Conservation (phyloP, 1,284 basidiomycete species). For the Sphaerobolus stellatus region DNA sequence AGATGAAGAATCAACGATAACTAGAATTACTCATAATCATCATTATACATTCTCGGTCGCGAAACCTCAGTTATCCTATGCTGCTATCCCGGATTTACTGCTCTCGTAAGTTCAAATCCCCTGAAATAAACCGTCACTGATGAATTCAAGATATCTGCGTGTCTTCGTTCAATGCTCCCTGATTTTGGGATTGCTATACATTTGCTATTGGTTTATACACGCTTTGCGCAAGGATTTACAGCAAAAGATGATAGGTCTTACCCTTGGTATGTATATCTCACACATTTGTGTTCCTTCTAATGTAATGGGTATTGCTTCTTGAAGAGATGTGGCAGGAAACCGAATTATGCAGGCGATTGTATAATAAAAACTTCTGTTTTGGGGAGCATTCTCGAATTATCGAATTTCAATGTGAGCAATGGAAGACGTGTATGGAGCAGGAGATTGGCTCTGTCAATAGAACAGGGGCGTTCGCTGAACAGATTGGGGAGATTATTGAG, state of each 20-base stretch:
- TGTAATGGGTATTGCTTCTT: conserved; percentile 16
- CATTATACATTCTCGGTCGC: conserved; percentile 81
- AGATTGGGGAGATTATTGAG: conserved; percentile 94
- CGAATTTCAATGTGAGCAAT: conserved; percentile 77
- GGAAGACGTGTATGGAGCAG: conserved; percentile 96
- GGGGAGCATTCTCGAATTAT: conserved; percentile 77
- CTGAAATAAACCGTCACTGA: too few species aligned
- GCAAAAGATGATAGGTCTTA: conserved; percentile 85
- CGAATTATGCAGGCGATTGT: conserved; percentile 74
- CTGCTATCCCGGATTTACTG: conserved; percentile 70
- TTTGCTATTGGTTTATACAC: conserved; percentile 81
- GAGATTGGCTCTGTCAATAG: conserved; percentile 89
- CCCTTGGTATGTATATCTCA: conserved; percentile 61
- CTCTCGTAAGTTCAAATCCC: conserved; percentile 69
- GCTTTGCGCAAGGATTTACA: conserved; percentile 91
- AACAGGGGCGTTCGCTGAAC: conserved; percentile 88
- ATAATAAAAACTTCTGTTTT: conserved; percentile 84
- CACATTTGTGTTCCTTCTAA: background rate
- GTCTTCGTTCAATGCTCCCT: conserved; percentile 94
- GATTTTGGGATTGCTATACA: conserved; percentile 81
- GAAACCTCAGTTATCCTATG: conserved; percentile 50
- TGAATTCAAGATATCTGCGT: conserved; percentile 84
- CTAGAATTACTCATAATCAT: conserved; percentile 69
- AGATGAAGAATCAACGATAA: too few species aligned
- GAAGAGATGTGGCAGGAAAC: conserved; percentile 89